Evolutionary conservation across 306 rosid genomes (phyloP), one percentile per base, ranked within the genome.

Genomic region (Acacia confusa): DNA sequence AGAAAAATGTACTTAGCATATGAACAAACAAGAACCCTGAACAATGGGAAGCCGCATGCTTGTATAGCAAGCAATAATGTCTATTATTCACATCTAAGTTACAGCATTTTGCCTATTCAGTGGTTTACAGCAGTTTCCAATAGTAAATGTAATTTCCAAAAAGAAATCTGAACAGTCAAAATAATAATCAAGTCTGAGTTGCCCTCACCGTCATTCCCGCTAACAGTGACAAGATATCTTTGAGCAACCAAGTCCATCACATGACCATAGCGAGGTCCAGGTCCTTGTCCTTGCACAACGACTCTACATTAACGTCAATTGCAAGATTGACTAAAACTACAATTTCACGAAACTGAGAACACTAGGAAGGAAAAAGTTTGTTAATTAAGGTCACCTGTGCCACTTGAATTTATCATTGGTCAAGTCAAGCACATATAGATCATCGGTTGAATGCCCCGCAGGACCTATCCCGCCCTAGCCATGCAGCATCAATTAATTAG

Each of bases 211-310:
- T 96, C 99, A 79, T 94, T 94, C 76, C 99, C 99, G 47, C 97
- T 92, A 81, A 92, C 98, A 43, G 92, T 88, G 71, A 96, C 99
- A 77, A 96, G 95, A 85, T 94, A 96, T 86, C 98, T 92, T 87
- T 96, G 99, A 91, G 95, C 97, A 88, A 96, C 98, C 91, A 96
- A 91, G 86, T 96, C 99, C 97, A 96, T 96, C 64, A 82, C 99
- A 87, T 96, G 99, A 66, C 99, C 99, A 14, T 96, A 96, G 74
- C 95, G 99, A 88, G 98, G 99, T 27, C 99, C 99, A 2, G 95
- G 95, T 84, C 99, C 99, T 80, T 90, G 95, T 80, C 99, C 99
- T 91, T 94, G 99, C 77, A 96, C 99, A 36, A 96, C 91, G 81
- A 96, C 92, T 84, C 99, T 96, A 87, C 85, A 65, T 60, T 75